Evolutionary conservation across 176 grass and related monocot genomes (phyloP).

Genomic region (Carex pumila): DNA sequence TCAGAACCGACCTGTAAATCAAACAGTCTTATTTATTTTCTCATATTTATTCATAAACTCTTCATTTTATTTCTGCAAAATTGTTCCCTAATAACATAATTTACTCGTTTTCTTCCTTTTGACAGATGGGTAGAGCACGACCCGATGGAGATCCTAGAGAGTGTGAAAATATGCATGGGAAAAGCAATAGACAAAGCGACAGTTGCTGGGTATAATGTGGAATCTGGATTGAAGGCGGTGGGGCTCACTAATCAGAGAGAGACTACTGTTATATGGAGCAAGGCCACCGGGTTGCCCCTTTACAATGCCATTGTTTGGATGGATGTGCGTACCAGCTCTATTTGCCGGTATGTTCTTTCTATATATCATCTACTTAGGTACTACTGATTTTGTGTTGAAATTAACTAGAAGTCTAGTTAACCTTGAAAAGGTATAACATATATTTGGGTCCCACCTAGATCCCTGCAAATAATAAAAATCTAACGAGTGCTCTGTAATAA

Average conservation of each 20-base stretch:
- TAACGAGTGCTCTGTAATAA: neutral
- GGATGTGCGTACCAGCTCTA: constrained; percentile 81
- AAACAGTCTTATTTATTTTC: too few species aligned
- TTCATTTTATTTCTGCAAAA: neutral
- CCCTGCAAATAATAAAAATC: neutral
- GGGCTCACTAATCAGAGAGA: constrained; percentile 96
- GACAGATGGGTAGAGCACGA: constrained; percentile 96
- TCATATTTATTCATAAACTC: neutral
- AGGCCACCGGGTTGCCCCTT: constrained; percentile 72
- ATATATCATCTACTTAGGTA: neutral
- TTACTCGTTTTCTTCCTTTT: neutral
- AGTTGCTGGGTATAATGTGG: constrained; percentile 36
- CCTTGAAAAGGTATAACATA: neutral
- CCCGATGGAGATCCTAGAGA: constrained; percentile 78
- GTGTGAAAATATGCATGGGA: constrained; percentile 56
- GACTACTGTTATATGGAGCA: constrained; percentile 88
- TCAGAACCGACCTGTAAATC: too few species aligned
- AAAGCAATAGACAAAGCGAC: constrained; percentile 52
- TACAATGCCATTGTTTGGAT: constrained; percentile 98
- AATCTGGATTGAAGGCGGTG: constrained; percentile 54
- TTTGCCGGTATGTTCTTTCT: constrained; percentile 47
- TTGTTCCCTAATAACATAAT: neutral
- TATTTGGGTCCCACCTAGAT: neutral
- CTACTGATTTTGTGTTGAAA: neutral
- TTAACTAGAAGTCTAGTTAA: neutral